Evolutionary conservation across 2,329 filamentous ascomycete genomes (phyloP).

Genomic region (Epichloe baconii): DNA sequence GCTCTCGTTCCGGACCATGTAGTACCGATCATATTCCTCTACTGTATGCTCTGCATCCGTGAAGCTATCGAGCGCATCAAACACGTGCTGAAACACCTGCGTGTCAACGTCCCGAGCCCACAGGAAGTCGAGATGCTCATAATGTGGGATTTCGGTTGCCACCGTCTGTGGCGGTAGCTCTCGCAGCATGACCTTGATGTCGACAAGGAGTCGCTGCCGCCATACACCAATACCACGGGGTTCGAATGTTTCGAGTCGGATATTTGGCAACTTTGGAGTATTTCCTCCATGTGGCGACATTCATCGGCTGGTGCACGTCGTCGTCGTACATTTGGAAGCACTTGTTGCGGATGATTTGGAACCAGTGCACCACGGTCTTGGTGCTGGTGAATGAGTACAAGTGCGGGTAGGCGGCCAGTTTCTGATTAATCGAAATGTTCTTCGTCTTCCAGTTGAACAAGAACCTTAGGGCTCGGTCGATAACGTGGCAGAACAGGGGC

Average conservation of each 20-base stretch:
- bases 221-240: constrained; percentile 85
- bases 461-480: constrained; percentile 69
- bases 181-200: constrained; percentile 83
- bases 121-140: constrained; percentile 92
- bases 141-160: constrained; percentile 77
- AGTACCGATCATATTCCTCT: constrained; percentile 48
- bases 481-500: constrained; percentile 77
- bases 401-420: constrained; percentile 89
- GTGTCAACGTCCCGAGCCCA: constrained; percentile 80
- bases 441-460: constrained; percentile 80
- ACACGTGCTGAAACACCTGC: constrained; percentile 82
- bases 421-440: constrained; percentile 79
- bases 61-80: constrained; percentile 71
- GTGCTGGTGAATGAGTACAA: constrained; percentile 94
- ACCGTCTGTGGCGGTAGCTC: constrained; percentile 77
- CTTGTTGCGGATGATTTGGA: constrained; percentile 94
- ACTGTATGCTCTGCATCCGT: constrained; percentile 42
- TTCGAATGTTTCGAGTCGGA: constrained; percentile 92
- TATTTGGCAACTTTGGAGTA: constrained; percentile 97
- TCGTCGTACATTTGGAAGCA: constrained; percentile 99
- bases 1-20: constrained; percentile 36
- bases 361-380: constrained; percentile 97
- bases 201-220: constrained; percentile 88
- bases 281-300: constrained; percentile 56
- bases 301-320: constrained; percentile 67